These are phyloP conservation scores for Paecilomyces sp. DNA, from an alignment of 2,329 filamentous ascomycete species.

Conservation along the genomic window DNA sequence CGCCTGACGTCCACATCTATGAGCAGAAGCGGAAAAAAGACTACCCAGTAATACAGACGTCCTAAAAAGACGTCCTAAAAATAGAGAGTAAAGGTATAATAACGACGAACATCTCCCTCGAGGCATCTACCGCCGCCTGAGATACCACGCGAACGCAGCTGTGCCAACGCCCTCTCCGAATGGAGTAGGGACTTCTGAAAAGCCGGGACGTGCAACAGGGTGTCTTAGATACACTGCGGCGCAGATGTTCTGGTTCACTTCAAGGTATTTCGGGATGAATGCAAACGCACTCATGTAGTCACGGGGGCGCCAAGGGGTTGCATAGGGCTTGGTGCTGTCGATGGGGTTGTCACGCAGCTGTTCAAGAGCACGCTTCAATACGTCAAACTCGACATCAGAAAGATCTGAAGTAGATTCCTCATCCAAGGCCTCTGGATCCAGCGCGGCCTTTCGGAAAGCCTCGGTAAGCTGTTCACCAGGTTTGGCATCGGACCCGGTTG, in stretches of 20 bases:
- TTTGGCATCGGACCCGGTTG: conserved; percentile 9
- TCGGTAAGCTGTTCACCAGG: conserved; percentile 23
- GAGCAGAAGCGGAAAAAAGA: conserved; percentile 13
- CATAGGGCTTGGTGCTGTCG: conserved; percentile 74
- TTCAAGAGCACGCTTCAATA: conserved; percentile 51
- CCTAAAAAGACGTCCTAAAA: conserved; percentile 15
- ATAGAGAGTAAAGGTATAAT: conserved; percentile 9
- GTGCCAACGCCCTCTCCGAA: conserved; percentile 65
- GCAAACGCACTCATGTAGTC: conserved; percentile 87
- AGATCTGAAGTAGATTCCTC: conserved; percentile 37
- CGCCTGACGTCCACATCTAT: conserved; percentile 7
- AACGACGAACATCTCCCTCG: conserved; percentile 4
- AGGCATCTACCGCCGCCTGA: conserved; percentile 62
- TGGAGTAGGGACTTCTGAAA: conserved; percentile 78
- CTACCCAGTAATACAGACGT: conserved; percentile 30
- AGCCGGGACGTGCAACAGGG: conserved; percentile 76
- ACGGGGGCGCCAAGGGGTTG: conserved; percentile 81
- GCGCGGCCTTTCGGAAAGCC: conserved; percentile 23
- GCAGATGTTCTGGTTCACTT: conserved; percentile 97
- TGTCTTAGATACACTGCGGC: conserved; percentile 91
- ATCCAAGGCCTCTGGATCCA: conserved; percentile 27
- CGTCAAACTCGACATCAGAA: conserved; percentile 39
- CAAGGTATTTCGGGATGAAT: conserved; percentile 89
- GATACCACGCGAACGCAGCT: conserved; percentile 89
- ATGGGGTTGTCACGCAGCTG: conserved; percentile 67